Percentiles rank a stretch among this genome's conserved stretches.
Evolutionary conservation across 2,329 filamentous ascomycete species (phyloP).

Genomic region (Curvularia lunata): DNA sequence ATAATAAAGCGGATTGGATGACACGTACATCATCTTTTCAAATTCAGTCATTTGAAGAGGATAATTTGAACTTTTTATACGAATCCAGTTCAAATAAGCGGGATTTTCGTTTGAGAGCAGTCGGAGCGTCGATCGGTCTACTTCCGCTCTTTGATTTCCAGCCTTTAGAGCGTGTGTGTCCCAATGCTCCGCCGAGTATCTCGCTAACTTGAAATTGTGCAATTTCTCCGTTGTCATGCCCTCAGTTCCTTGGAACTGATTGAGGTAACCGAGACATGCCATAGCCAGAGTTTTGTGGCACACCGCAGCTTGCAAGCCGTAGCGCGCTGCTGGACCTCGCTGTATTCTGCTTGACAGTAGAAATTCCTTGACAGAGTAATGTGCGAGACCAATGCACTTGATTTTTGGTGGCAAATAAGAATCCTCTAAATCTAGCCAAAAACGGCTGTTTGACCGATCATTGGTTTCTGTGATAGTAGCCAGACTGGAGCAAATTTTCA

Average conservation of each 20-base stretch:
- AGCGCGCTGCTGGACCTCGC: conserved; percentile 26
- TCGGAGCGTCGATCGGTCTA: conserved; percentile 12
- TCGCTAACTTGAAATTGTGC: conserved; percentile 25
- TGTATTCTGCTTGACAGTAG: conserved; percentile 37
- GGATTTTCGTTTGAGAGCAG: conserved; percentile 18
- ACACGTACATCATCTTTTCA: no score
- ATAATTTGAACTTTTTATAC: conserved; percentile 26
- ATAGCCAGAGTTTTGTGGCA: conserved; percentile 32
- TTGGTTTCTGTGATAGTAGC: conserved; percentile 26
- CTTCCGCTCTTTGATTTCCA: conserved; percentile 15
- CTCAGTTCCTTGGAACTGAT: conserved; percentile 25
- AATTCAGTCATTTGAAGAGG: neutral
- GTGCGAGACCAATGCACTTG: conserved; percentile 28
- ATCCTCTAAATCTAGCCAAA: no score
- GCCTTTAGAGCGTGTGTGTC: conserved; percentile 25
- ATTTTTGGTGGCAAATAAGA: no score
- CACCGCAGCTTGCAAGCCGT: conserved; percentile 29
- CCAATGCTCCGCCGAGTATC: conserved; percentile 41
- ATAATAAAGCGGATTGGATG: conserved; percentile 30
- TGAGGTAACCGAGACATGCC: conserved; percentile 35
- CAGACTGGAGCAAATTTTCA: conserved; percentile 43
- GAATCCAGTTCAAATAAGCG: conserved; percentile 30
- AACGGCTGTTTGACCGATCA: neutral
- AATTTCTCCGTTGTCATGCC: conserved; percentile 12
- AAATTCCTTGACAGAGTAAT: conserved; percentile 49